Evolutionary conservation across 2,329 filamentous ascomycete genomes (phyloP).

Genomic region (Mariannaea sp.): DNA sequence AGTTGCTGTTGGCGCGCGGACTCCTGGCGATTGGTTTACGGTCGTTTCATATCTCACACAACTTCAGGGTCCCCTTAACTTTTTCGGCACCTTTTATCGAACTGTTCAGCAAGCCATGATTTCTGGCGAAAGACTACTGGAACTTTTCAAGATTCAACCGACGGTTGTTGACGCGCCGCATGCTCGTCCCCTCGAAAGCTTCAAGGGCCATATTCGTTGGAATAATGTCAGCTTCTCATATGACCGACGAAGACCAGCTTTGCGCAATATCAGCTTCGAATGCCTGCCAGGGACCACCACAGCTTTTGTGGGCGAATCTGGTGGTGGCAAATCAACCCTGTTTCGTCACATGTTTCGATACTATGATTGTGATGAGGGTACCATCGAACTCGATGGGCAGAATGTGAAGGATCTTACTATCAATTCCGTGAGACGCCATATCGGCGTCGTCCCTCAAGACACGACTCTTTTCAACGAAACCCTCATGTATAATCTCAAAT

Average conservation of each 20-base stretch:
- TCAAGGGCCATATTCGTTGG: slow-evolving; percentile 83
- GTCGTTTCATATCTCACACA: slow-evolving; percentile 80
- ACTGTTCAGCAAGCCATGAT: slow-evolving; percentile 98
- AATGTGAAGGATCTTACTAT: slow-evolving; percentile 88
- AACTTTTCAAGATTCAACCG: slow-evolving; percentile 94
- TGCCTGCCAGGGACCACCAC: slow-evolving; percentile 91
- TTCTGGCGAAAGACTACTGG: slow-evolving; percentile 90
- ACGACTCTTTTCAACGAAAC: slow-evolving; percentile 94
- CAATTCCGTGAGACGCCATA: slow-evolving; percentile 87
- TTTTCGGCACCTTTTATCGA: slow-evolving; percentile 93
- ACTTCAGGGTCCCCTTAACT: slow-evolving; percentile 80
- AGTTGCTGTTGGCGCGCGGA: slow-evolving; percentile 67
- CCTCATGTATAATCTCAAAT: slow-evolving; percentile 92
- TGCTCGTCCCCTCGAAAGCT: slow-evolving; percentile 66
- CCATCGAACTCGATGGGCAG: slow-evolving; percentile 81
- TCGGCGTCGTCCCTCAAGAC: slow-evolving; percentile 96
- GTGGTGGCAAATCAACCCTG: slow-evolving; percentile 94
- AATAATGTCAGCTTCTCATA: slow-evolving; percentile 91
- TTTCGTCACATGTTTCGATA: slow-evolving; percentile 96
- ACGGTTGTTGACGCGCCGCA: slow-evolving; percentile 80
- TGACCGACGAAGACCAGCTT: slow-evolving; percentile 80
- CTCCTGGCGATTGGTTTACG: slow-evolving; percentile 73
- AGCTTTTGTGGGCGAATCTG: slow-evolving; percentile 93
- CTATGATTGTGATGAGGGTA: slow-evolving; percentile 82
- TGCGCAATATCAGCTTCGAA: slow-evolving; percentile 82